Evolutionary conservation across 495 filamentous ascomycete genomes (phyloP), one percentile per base, ranked within the genome.

Genomic region (Lentithecium fluviatile): DNA sequence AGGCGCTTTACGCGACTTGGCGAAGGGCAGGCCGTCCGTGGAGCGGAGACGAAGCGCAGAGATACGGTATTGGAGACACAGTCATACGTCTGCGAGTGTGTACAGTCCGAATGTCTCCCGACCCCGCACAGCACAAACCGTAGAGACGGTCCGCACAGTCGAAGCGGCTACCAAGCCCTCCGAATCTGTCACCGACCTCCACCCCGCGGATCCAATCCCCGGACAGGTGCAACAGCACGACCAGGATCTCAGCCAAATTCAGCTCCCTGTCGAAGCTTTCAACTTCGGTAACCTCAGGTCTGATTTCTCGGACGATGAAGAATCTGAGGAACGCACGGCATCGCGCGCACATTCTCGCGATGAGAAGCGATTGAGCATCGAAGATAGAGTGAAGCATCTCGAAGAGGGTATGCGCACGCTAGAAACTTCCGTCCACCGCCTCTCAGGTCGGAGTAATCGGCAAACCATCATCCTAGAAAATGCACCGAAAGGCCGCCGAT

Each of bases 381-480:
- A 69, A 53, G 67, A 66, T 10, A 58, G 67, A 6, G 49, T 69
- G 20, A 15, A 60, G 36, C 50, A 58, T 3, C 29, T 69, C 6
- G 67, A 69, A 51, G 47, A 56, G 38, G 50, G 53, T 24, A 48
- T 64, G 54, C 53, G 34, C 21, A 36, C 11, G 2, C 37, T 69
- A 0, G 67, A 69, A 32, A 45, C 43, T 3, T 63, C 63, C 1
- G 52, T 66, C 21, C 58, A 52, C 37, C 56, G 67, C 17, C 34
- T 65, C 6, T 65, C 66, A 4, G 66, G 66, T 21, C 58, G 66
- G 37, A 60, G 37, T 45, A 62, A 69, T 23, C 67, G 67, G 7
- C 67, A 66, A 50, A 69, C 62, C 20, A 66, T 69, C 26, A 64
- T 69, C 47, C 60, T 69, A 1, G 67, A 69, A 51, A 69, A 64